These are phyloP conservation scores for Hippophae tibetana DNA, from an alignment of 306 rosid species.

Conservation along the genomic window DNA sequence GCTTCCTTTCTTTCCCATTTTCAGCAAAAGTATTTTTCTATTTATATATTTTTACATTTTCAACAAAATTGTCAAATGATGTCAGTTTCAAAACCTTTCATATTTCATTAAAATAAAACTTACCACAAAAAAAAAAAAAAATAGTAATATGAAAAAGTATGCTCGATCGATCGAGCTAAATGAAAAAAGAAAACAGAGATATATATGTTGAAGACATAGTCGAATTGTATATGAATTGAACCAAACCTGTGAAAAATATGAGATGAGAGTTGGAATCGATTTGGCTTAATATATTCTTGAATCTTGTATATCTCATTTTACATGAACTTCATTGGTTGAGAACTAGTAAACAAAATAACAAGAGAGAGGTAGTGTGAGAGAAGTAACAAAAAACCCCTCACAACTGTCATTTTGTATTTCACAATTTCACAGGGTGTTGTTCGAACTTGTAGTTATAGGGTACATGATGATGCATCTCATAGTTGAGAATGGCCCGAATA, in stretches of 20 bases:
- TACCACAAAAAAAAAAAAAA: no score
- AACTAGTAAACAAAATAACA: not conserved
- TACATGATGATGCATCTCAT: no score
- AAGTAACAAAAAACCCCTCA: constrained; percentile 41
- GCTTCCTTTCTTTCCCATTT: constrained; percentile 86
- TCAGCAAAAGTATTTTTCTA: constrained; percentile 2
- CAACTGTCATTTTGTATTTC: constrained; percentile 49
- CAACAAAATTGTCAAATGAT: constrained; percentile 6
- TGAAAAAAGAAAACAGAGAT: not conserved
- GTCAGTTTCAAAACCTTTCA: no score
- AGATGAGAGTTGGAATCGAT: not conserved
- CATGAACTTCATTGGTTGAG: not conserved
- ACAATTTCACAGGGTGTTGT: constrained; percentile 39
- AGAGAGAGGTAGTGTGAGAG: constrained; percentile 20
- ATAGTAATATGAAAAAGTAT: no score
- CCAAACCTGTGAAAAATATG: no score
- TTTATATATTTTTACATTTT: constrained; percentile 14
- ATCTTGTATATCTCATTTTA: not conserved
- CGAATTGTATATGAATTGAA: not conserved
- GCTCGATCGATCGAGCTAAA: no score
- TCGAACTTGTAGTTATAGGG: no score
- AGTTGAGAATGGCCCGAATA: no score
- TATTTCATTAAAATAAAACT: no score
- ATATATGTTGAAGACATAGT: not conserved
- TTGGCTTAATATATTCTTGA: not conserved